These are phyloP conservation scores for Coprinopsis marcescibilis DNA, from an alignment of 768 basidiomycete genomes.

Conservation along the genomic window DNA sequence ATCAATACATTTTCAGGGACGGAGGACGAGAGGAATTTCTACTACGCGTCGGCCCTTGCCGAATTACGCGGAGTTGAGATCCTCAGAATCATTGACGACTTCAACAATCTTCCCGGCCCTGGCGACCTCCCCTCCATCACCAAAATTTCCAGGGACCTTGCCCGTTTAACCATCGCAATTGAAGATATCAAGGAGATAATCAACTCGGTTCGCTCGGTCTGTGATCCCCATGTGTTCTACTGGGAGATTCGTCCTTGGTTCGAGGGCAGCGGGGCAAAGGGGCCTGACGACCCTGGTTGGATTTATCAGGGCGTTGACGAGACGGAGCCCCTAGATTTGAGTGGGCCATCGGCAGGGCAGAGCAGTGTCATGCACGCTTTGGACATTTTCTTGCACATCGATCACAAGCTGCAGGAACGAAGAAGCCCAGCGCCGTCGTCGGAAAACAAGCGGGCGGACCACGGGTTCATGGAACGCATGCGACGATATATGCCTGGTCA, in stretches of 20 bases:
- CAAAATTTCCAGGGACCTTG: conserved; percentile 69
- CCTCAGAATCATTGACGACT: conserved; percentile 82
- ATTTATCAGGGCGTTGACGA: conserved; percentile 72
- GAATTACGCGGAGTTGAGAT: conserved; percentile 87
- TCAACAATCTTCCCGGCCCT: conserved; percentile 66
- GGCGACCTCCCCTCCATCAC: conserved; percentile 57
- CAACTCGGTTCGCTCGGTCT: conserved; percentile 56
- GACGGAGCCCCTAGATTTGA: conserved; percentile 55
- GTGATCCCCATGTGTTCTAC: conserved; percentile 87
- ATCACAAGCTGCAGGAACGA: conserved; percentile 74
- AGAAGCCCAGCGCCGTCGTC: conserved; percentile 63
- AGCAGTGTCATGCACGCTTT: conserved; percentile 85
- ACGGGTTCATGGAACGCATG: conserved; percentile 90
- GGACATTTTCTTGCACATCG: conserved; percentile 83
- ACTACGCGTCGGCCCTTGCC: conserved; percentile 73
- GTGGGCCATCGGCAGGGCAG: conserved; percentile 93
- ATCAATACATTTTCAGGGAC: conserved; percentile 78
- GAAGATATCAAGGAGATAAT: conserved; percentile 70
- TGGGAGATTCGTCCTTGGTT: conserved; percentile 91
- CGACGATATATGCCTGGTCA: conserved; percentile 90
- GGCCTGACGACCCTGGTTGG: conserved; percentile 50
- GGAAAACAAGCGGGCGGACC: conserved; percentile 59
- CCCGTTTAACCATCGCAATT: conserved; percentile 60
- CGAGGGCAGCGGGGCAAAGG: conserved; percentile 69
- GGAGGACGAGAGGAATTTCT: conserved; percentile 82